Evolutionary conservation across 2,329 filamentous ascomycete species (phyloP).

Genomic region (Curvularia sp.): DNA sequence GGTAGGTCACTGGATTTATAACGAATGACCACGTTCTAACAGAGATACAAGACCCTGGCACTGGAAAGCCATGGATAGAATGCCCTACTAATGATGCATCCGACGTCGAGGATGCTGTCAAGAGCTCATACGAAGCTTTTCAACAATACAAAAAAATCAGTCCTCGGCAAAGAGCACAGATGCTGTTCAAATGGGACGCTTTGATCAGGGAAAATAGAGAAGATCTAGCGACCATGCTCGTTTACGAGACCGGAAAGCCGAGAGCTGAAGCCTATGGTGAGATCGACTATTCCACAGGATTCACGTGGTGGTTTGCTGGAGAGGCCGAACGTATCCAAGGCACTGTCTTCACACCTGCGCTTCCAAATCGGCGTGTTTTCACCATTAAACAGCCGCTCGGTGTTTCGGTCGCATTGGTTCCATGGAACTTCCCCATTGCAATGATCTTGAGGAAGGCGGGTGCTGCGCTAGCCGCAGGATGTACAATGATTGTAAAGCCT

Average conservation of each 20-base stretch:
- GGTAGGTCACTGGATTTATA: constrained; percentile 46
- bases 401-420: constrained; percentile 71
- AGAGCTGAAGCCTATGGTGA: constrained; percentile 60
- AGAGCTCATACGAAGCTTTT: constrained; percentile 67
- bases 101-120: constrained; percentile 67
- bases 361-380: constrained; percentile 69
- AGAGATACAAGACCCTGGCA: constrained; percentile 56
- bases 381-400: constrained; percentile 79
- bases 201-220: constrained; percentile 68
- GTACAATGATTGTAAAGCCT: constrained; percentile 69
- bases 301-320: constrained; percentile 65
- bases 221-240: constrained; percentile 68
- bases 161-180: constrained; percentile 66
- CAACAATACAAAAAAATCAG: constrained; percentile 65
- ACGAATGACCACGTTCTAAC: constrained; percentile 16
- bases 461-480: constrained; percentile 73
- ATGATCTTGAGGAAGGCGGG: constrained; percentile 72
- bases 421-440: constrained; percentile 75
- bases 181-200: constrained; percentile 69
- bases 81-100: constrained; percentile 59
- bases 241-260: constrained; percentile 65
- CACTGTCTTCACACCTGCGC: constrained; percentile 64
- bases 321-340: constrained; percentile 70
- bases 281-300: constrained; percentile 61
- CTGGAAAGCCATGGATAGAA: constrained; percentile 57